These are phyloP conservation scores for Penicillium ochrochloron DNA, from an alignment of 495 filamentous ascomycete genomes.

Conservation along the genomic window DNA sequence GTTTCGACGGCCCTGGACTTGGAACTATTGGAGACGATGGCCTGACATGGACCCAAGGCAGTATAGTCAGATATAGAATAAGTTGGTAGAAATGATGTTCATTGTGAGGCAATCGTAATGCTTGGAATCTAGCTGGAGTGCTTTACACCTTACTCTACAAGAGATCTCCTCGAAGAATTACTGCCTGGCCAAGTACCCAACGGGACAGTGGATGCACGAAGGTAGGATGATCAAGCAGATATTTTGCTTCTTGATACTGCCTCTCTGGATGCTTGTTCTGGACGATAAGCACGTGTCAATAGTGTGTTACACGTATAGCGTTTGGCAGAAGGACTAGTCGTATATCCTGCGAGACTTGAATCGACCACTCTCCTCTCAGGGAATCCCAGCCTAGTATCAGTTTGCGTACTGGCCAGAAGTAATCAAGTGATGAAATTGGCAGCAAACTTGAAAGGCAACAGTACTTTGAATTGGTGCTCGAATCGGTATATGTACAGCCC, in stretches of 20 bases:
- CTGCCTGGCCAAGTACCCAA: background rate
- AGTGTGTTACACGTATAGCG: background rate
- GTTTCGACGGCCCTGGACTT: too few species aligned
- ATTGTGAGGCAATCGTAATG: background rate
- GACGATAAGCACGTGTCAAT: background rate
- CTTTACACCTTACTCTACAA: background rate
- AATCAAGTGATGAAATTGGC: background rate
- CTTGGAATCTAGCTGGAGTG: background rate
- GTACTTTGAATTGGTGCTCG: constrained; percentile 43
- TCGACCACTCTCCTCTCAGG: background rate
- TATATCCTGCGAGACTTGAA: background rate
- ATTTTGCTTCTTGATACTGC: background rate
- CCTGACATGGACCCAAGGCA: background rate
- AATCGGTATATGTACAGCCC: constrained; percentile 54
- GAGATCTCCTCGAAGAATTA: background rate
- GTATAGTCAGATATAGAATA: background rate
- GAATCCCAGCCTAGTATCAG: background rate
- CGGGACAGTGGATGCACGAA: background rate
- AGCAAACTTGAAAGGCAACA: constrained; percentile 22
- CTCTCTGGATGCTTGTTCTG: background rate
- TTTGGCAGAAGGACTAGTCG: background rate
- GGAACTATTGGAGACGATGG: background rate
- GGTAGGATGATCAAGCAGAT: background rate
- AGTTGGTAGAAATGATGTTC: background rate
- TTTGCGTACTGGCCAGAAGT: background rate